phyloP scores from a whole-genome alignment of 225 moss, liverwort and hornwort genomes.

The Sphagnum contortum region DNA sequence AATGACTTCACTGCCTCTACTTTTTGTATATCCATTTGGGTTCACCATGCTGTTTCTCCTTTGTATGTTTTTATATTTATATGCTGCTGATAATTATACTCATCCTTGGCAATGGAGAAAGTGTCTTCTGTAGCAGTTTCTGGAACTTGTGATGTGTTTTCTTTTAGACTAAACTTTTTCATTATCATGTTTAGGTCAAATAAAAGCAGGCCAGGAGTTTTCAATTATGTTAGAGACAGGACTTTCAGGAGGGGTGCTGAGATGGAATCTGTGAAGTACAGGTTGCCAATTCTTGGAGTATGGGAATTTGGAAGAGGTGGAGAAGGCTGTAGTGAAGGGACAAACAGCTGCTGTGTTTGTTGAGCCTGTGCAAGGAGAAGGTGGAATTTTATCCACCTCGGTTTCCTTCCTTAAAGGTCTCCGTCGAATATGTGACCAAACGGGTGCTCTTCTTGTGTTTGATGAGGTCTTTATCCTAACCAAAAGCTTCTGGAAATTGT shows the following conservation, averaged over 20 bases:
- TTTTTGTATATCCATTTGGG: too few species aligned
- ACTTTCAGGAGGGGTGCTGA: constrained; percentile 1
- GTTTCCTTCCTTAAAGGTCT: constrained; percentile 69
- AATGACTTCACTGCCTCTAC: too few species aligned
- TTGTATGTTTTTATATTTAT: too few species aligned
- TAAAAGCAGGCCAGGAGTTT: too few species aligned
- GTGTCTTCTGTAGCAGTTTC: too few species aligned
- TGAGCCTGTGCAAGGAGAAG: constrained; percentile 87
- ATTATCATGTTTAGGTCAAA: too few species aligned
- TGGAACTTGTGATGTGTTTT: too few species aligned
- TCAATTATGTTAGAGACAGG: too few species aligned
- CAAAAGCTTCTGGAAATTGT: background rate
- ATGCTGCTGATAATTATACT: too few species aligned
- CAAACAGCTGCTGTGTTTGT: constrained; percentile 63
- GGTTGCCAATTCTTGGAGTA: constrained; percentile 54
- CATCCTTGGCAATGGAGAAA: too few species aligned
- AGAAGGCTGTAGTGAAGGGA: constrained; percentile 32
- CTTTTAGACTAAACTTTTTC: too few species aligned
- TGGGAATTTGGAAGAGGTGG: constrained; percentile 58
- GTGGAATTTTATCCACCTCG: constrained; percentile 60
- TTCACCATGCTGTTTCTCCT: too few species aligned
- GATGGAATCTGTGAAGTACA: constrained; percentile 7
- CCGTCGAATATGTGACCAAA: constrained; percentile 70
- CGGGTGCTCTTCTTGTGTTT: constrained; percentile 69
- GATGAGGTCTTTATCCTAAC: constrained; percentile 48